Evolutionary conservation across 352 stramenopile species (phyloP), one percentile per base, ranked within the genome.

Genomic region (Blastocystis sp.): DNA sequence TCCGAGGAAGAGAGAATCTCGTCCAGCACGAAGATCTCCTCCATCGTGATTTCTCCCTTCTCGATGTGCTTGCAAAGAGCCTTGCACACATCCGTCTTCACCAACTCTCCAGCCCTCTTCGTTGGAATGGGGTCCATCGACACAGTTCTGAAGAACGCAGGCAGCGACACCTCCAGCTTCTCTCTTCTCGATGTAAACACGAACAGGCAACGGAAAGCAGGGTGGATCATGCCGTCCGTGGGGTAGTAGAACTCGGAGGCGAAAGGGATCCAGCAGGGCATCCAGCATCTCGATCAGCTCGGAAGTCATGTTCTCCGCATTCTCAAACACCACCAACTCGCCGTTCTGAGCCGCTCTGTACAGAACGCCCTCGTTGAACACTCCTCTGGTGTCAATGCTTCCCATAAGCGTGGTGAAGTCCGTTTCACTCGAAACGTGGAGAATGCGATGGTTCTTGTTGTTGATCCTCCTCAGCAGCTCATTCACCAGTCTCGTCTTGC

Each of bases 241-340:
- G 23, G 23, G 9, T 78, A 78, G n/a, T 28, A 60, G 53, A 79
- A 52, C 21, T 43, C n/a, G 0, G 23, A 41, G n/a, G 52, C 41
- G n/a, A 86, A 86, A 34, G n/a, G 76, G 56, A 81, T 86, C 76
- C 7, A 86, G 60, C n/a, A 86, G 40, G 2, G 38, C 1, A n/a
- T 86, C 23, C 60, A 86, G 23, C 3, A 23, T 21, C 53, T 86
- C 76, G 3, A 86, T 11, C 64, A 86, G n/a, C 34, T 86, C 76
- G n/a, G 10, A 34, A 0, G 76, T 60, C 23, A 86, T 53, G 40
- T 86, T 77, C 38, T 86, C 60, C 1, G 76, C 76, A 41, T 86
- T 86, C 10, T 86, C 76, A 61, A 86, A 86, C 0, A 86, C 53
- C 28, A 86, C 23, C 23, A 86, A 14, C 9, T 70, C 23, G 7